Percentiles rank a stretch among this genome's conserved stretches.
Conservation (phyloP, 371 early-diverging fungal genomes). For the Umbelopsis sp. region DNA sequence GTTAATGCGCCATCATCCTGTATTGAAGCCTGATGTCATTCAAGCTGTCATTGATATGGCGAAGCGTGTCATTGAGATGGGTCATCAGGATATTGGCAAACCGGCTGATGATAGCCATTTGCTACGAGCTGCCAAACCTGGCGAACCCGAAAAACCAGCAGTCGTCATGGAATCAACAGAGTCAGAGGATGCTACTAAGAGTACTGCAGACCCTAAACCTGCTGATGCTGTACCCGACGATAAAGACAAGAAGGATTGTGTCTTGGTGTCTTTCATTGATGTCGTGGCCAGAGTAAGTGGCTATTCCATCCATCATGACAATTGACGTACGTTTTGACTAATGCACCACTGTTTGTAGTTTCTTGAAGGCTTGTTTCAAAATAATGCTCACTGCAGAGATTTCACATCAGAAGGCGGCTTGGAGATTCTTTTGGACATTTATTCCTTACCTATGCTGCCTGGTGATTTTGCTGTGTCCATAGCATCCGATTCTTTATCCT, state of each 20-base stretch:
- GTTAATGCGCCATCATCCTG: slow-evolving; percentile 94
- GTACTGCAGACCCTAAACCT: not conserved
- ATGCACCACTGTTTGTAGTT: slow-evolving; percentile 47
- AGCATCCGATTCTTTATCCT: slow-evolving; percentile 72
- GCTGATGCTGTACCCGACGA: slow-evolving; percentile 33
- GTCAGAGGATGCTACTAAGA: not conserved
- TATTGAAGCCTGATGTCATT: slow-evolving; percentile 72
- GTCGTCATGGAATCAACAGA: not conserved
- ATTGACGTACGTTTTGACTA: not conserved
- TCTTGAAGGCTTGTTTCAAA: slow-evolving; percentile 87
- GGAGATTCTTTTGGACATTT: slow-evolving; percentile 66
- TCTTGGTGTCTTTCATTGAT: slow-evolving; percentile 43
- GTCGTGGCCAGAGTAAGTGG: slow-evolving; percentile 42
- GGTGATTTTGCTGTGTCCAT: slow-evolving; percentile 74
- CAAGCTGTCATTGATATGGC: slow-evolving; percentile 72
- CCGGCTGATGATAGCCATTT: slow-evolving; percentile 49
- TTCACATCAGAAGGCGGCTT: slow-evolving; percentile 76
- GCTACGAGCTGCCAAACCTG: slow-evolving; percentile 40
- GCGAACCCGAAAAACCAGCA: slow-evolving; percentile 37
- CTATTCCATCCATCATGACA: not conserved
- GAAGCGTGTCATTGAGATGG: slow-evolving; percentile 53
- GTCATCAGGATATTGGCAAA: slow-evolving; percentile 40
- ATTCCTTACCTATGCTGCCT: slow-evolving; percentile 70
- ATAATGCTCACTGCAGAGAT: slow-evolving; percentile 70
- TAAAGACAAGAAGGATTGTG: slow-evolving; percentile 57